phyloP scores from a whole-genome alignment of 345 rosid species.

The Euclidium syriacum region DNA sequence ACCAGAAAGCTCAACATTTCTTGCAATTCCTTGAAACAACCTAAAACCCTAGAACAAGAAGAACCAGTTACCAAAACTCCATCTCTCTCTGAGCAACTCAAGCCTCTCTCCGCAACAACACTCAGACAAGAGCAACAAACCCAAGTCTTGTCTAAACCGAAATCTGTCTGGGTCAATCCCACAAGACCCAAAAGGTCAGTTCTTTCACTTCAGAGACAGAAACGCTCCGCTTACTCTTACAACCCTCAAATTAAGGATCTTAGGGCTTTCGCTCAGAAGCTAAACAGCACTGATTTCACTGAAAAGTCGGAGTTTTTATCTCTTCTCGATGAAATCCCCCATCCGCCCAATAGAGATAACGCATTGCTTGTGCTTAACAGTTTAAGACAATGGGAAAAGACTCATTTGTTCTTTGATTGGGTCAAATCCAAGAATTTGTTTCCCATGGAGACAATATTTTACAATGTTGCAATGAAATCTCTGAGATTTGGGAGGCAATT shows the following conservation, averaged over 20 bases:
- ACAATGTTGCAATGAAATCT: constrained; percentile 77
- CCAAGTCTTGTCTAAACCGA: constrained; percentile 56
- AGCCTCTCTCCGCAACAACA: constrained; percentile 64
- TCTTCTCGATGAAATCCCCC: constrained; percentile 51
- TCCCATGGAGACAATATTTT: constrained; percentile 80
- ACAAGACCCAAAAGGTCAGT: constrained; percentile 76
- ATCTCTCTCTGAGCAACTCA: constrained; percentile 83
- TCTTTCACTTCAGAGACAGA: constrained; percentile 78
- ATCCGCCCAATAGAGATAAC: constrained; percentile 53
- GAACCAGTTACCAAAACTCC: constrained; percentile 37
- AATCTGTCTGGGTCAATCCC: constrained; percentile 85
- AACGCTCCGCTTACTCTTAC: constrained; percentile 52
- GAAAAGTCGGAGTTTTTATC: constrained; percentile 45
- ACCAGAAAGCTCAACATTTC: constrained; percentile 36
- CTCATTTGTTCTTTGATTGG: constrained; percentile 70
- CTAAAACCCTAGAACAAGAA: constrained; percentile 34
- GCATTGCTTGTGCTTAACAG: constrained; percentile 65
- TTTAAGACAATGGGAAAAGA: constrained; percentile 64
- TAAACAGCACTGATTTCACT: constrained; percentile 44
- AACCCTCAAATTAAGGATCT: constrained; percentile 62
- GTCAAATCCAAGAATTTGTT: constrained; percentile 56
- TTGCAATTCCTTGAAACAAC: constrained; percentile 35
- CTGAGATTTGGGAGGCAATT: constrained; percentile 85
- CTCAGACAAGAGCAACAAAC: constrained; percentile 42
- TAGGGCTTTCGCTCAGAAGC: constrained; percentile 61